phyloP scores from a whole-genome alignment of 176 grass and related monocot genomes.

The Canna indica region DNA sequence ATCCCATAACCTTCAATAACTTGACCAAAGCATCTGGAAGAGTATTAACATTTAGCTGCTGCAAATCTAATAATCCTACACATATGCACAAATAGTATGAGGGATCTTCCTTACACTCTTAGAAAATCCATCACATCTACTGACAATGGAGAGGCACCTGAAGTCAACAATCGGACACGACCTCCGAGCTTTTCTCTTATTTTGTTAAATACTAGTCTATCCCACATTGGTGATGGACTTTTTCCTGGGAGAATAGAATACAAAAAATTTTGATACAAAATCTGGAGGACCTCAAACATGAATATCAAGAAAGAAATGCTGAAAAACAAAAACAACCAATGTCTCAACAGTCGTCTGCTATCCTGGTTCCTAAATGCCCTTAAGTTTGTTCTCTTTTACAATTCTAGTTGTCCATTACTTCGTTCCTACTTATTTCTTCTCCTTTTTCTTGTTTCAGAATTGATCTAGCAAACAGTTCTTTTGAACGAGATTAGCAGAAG shows the following conservation, averaged over 20 bases:
- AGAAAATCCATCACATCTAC: constrained; percentile 89
- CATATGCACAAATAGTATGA: constrained; percentile 8
- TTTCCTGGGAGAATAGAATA: constrained; percentile 33
- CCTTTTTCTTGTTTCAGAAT: neutral
- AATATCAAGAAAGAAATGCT: neutral
- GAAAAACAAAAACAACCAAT: neutral
- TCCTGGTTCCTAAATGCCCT: too few relatives aligned
- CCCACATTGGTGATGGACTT: constrained; percentile 85
- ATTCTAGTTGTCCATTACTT: too few relatives aligned
- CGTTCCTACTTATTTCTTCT: too few relatives aligned
- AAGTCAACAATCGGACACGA: constrained; percentile 66
- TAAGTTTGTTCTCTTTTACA: too few relatives aligned
- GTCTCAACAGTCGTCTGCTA: neutral
- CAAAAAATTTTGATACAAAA: neutral
- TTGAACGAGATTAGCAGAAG: too few relatives aligned
- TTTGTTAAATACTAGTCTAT: constrained; percentile 96
- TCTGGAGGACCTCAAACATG: neutral
- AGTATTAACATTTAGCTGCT: constrained; percentile 3
- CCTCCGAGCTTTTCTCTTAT: constrained; percentile 90
- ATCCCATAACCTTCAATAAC: constrained; percentile 94
- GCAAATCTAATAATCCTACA: neutral
- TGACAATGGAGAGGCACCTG: constrained; percentile 89
- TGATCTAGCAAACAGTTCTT: too few relatives aligned
- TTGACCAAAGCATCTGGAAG: constrained; percentile 65
- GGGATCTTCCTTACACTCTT: constrained; percentile 62